phyloP scores from a whole-genome alignment of 805 yeast genomes.

The Yamadazyma takamatsuzukensis region DNA sequence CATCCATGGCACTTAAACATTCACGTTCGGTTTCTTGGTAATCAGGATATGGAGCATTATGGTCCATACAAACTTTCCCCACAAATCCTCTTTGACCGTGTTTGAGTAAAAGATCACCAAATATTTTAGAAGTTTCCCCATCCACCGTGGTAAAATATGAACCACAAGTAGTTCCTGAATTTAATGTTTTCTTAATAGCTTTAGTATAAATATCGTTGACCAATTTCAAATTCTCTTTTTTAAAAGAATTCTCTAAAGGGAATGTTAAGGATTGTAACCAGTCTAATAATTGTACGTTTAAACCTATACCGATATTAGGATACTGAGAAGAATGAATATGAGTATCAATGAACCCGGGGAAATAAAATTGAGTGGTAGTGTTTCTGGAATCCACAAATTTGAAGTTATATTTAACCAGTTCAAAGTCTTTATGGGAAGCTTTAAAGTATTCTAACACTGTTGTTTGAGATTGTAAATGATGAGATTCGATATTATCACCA shows the following conservation, averaged over 20 bases:
- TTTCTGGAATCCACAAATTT: constrained; percentile 26
- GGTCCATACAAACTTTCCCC: constrained; percentile 94
- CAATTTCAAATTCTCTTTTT: constrained; percentile 36
- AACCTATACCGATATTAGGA: constrained; percentile 59
- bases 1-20: constrained; percentile 50
- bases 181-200: constrained; percentile 67
- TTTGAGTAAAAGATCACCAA: constrained; percentile 66
- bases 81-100: constrained; percentile 84
- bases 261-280: constrained; percentile 90
- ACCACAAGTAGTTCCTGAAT: constrained; percentile 87
- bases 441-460: constrained; percentile 17
- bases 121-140: constrained; percentile 63
- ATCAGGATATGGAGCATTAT: constrained; percentile 60
- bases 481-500: constrained; percentile 8
- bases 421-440: constrained; percentile 6
- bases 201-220: constrained; percentile 64
- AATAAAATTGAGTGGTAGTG: constrained; percentile 51
- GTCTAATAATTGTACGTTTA: constrained; percentile 77
- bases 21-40: constrained; percentile 61
- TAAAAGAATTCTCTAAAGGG: constrained; percentile 74
- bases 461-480: constrained; percentile 16
- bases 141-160: constrained; percentile 90
- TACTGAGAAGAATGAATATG: constrained; percentile 46
- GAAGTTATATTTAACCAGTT: constrained; percentile 3
- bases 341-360: constrained; percentile 48